Evolutionary conservation across 1,284 basidiomycete genomes (phyloP), one percentile per base, ranked within the genome.

Genomic region (Sanghuangporus sanghuang): DNA sequence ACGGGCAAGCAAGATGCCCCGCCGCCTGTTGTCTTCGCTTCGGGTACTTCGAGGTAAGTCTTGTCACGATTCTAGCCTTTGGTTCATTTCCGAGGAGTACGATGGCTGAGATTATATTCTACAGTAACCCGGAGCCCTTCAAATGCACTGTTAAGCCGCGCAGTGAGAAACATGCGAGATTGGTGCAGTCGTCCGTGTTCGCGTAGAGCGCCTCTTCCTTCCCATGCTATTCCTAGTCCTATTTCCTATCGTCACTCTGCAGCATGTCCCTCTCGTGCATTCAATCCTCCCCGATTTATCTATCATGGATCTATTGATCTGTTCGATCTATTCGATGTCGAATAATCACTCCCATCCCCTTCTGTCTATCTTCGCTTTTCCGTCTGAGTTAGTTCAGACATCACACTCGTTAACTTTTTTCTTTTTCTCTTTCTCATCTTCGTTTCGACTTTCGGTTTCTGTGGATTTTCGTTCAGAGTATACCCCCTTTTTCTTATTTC

Each of bases 41-140:
- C 42, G 16, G 61, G 54, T n/a, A 50, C 56, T 16, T 57, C 61
- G 46, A 57, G 61, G 61, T 62, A 21, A 7, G 50, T 23, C 18
- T 39, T 38, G 3, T 23, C 56, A 3, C 48, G 8, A 14, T 21
- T 49, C 21, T 21, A 2, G 48, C 21, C 23, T 23, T 23, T 18
- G 48, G 21, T 23, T 58, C 6, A 32, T 23, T 12, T 12, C 42
- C 12, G 40, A 46, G 44, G 44, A n/a, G 44, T n/a, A 49, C 21
- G 57, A 50, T 36, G 38, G 16, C 27, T 27, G 32, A 7, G 11
- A 49, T 48, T 16, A 12, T 27, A 11, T 53, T 12, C 27, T 5
- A 32, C 36, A 67, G 66, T 61, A 65, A 66, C 57, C 66, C 66
- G 14, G 56, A 59, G 16, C 63, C 65, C 9, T 68, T 68, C 64